These are phyloP conservation scores for Lentinula sp. DNA, from an alignment of 768 basidiomycete genomes.

Conservation along the genomic window DNA sequence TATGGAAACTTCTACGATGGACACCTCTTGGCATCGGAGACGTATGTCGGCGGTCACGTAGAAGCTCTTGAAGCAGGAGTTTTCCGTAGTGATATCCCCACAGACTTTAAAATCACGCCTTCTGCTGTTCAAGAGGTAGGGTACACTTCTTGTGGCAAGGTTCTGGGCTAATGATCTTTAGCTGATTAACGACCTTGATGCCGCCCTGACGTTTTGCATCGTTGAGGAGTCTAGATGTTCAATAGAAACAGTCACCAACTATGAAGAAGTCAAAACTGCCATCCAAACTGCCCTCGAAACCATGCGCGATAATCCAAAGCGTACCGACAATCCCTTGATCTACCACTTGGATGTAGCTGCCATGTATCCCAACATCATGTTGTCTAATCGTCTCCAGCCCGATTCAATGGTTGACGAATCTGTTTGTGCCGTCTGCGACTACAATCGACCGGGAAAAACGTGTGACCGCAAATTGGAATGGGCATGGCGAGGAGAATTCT, in stretches of 20 bases:
- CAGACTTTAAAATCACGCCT: slow-evolving; percentile 93
- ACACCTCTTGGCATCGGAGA: slow-evolving; percentile 94
- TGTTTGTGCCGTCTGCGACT: slow-evolving; percentile 96
- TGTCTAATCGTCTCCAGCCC: slow-evolving; percentile 97
- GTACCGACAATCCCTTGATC: slow-evolving; percentile 89
- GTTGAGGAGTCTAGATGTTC: slow-evolving; percentile 76
- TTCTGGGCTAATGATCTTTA: slow-evolving; percentile 22
- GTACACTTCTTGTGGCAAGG: background rate
- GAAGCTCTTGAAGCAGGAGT: slow-evolving; percentile 98
- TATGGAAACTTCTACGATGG: slow-evolving; percentile 93
- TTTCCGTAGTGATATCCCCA: slow-evolving; percentile 91
- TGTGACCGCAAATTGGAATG: slow-evolving; percentile 93
- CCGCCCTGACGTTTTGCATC: slow-evolving; percentile 85
- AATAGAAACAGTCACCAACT: slow-evolving; percentile 86
- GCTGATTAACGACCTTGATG: slow-evolving; percentile 93
- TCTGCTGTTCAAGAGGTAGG: slow-evolving; percentile 75
- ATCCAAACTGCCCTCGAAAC: slow-evolving; percentile 76
- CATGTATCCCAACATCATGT: slow-evolving; percentile 99
- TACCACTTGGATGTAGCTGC: slow-evolving; percentile 99
- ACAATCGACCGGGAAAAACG: slow-evolving; percentile 90
- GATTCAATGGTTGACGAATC: slow-evolving; percentile 97
- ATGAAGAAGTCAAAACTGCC: slow-evolving; percentile 81
- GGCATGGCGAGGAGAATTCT: slow-evolving; percentile 99
- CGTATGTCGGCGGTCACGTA: slow-evolving; percentile 98
- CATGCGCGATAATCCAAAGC: slow-evolving; percentile 88